phyloP scores from a whole-genome alignment of 2,329 filamentous ascomycete genomes.

The Trichoderma lentiforme region DNA sequence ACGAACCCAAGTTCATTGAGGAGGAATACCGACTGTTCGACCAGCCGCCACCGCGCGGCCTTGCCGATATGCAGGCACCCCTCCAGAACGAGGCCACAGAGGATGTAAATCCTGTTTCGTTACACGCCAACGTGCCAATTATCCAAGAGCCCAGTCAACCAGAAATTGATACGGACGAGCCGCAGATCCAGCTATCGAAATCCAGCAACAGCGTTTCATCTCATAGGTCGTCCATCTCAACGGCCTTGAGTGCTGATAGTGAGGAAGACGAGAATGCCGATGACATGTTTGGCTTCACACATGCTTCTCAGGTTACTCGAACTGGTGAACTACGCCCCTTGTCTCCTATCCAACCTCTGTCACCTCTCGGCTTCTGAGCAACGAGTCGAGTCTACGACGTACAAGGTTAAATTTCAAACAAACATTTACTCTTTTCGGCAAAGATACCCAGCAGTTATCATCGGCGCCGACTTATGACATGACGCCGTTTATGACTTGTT shows the following conservation, averaged over 20 bases:
- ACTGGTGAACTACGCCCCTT: slow-evolving; percentile 50
- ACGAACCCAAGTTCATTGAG: slow-evolving; percentile 75
- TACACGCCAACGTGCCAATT: slow-evolving; percentile 60
- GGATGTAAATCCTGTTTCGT: slow-evolving; percentile 41
- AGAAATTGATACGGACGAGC: slow-evolving; percentile 39
- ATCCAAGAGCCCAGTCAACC: slow-evolving; percentile 24
- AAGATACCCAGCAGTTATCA: slow-evolving; percentile 20
- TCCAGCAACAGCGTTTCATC: slow-evolving; percentile 45
- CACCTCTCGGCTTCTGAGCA: slow-evolving; percentile 55
- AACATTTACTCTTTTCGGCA: slow-evolving; percentile 6
- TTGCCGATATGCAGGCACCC: slow-evolving; percentile 37
- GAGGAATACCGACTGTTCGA: slow-evolving; percentile 63
- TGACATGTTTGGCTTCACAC: slow-evolving; percentile 13
- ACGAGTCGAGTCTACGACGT: background rate
- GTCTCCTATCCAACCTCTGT: slow-evolving; percentile 65
- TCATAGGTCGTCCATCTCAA: slow-evolving; percentile 42
- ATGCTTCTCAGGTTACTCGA: slow-evolving; percentile 24
- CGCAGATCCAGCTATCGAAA: slow-evolving; percentile 38
- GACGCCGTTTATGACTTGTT: slow-evolving; percentile 34
- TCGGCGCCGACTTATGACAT: slow-evolving; percentile 31
- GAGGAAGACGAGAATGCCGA: slow-evolving; percentile 28
- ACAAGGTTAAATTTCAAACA: background rate
- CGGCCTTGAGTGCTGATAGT: slow-evolving; percentile 45
- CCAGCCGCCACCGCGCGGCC: slow-evolving; percentile 52
- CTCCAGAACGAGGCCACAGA: slow-evolving; percentile 22